phyloP scores from a whole-genome alignment of 306 rosid genomes.

The Trifolium fragiferum region DNA sequence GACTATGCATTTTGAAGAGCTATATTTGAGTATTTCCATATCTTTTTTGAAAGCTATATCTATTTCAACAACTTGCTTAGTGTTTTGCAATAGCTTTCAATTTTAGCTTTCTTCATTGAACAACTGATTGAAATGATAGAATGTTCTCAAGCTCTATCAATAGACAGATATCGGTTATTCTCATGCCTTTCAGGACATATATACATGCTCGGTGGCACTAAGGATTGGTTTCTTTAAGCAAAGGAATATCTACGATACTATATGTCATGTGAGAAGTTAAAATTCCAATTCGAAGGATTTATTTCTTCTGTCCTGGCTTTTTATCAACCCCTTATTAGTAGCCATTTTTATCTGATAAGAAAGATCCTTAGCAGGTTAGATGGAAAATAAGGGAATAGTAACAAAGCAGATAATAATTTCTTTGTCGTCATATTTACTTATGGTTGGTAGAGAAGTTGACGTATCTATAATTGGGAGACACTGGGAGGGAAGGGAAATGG shows the following conservation, averaged over 20 bases:
- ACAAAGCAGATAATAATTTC: neutral
- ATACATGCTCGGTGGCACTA: slow-evolving; percentile 13
- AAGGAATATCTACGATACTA: neutral
- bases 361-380: neutral
- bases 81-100: slow-evolving; percentile 4
- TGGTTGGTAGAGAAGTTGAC: neutral
- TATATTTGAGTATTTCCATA: slow-evolving; percentile 19
- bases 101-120: neutral
- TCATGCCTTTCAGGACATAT: slow-evolving; percentile 18
- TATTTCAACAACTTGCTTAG: slow-evolving; percentile 15
- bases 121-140: neutral
- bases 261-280: slow-evolving; percentile 17
- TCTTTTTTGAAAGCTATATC: slow-evolving; percentile 4
- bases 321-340: neutral
- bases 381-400: neutral
- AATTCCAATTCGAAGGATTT: slow-evolving; percentile 9
- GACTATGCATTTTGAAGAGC: slow-evolving; percentile 31
- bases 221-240: slow-evolving; percentile 18
- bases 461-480: neutral
- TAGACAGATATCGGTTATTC: slow-evolving; percentile 7
- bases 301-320: slow-evolving; percentile 1
- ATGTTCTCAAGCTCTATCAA: neutral
- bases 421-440: slow-evolving; percentile 1
- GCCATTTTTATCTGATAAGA: neutral
- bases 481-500: slow-evolving; percentile 3